phyloP scores from a whole-genome alignment of 257 asterid genomes.

The Plantago ovata region DNA sequence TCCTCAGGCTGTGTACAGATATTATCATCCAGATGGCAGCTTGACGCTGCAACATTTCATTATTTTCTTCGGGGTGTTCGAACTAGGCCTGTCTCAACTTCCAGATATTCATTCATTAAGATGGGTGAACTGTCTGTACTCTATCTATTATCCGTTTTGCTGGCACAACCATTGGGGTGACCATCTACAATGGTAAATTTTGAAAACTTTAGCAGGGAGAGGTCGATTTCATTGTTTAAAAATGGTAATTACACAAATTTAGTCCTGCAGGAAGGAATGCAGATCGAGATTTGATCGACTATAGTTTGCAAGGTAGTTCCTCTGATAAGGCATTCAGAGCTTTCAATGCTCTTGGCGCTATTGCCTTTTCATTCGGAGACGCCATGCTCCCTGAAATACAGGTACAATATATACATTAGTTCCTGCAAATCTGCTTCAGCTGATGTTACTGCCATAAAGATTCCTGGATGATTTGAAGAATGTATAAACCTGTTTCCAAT shows the following conservation, averaged over 20 bases:
- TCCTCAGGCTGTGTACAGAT: constrained; percentile 44
- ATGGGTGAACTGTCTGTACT: constrained; percentile 57
- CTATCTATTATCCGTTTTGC: constrained; percentile 54
- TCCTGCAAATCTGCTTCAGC: neutral
- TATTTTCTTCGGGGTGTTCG: constrained; percentile 46
- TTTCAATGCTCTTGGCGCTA: constrained; percentile 55
- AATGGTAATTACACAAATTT: too few relatives aligned
- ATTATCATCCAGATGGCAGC: constrained; percentile 41
- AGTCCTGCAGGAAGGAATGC: constrained; percentile 34
- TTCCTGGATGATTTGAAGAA: neutral
- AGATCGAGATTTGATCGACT: constrained; percentile 30
- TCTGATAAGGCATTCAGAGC: constrained; percentile 39
- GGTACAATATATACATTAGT: constrained; percentile 22
- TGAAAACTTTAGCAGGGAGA: neutral
- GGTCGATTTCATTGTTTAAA: neutral
- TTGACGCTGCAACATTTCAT: constrained; percentile 57
- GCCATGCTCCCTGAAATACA: constrained; percentile 73
- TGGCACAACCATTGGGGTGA: constrained; percentile 46
- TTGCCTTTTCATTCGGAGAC: constrained; percentile 68
- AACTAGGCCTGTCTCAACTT: constrained; percentile 50
- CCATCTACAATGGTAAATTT: constrained; percentile 40
- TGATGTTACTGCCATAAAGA: too few relatives aligned
- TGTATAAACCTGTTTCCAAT: neutral
- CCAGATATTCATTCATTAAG: constrained; percentile 60
- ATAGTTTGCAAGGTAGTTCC: constrained; percentile 40